Percentiles rank a stretch among this genome's conserved stretches.
Evolutionary conservation across 805 yeast genomes (phyloP).

Genomic region (Ogataea haglerorum): DNA sequence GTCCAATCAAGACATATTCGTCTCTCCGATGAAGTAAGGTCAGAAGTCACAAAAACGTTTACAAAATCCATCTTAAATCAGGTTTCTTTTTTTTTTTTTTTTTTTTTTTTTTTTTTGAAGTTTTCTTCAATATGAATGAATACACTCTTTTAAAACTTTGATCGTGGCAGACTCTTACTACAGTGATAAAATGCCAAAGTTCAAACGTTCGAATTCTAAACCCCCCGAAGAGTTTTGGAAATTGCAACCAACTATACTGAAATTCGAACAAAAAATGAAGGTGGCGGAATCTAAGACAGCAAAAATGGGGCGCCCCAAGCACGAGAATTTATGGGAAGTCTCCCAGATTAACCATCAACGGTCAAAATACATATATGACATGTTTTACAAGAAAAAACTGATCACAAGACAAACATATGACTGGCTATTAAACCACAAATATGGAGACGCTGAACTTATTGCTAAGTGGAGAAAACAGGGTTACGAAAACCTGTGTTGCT

Average conservation of each 20-base stretch:
- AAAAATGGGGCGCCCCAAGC: constrained; percentile 45
- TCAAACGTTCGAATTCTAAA: constrained; percentile 27
- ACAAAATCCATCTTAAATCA: constrained; percentile 5
- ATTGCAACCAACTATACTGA: constrained; percentile 61
- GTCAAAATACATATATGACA: constrained; percentile 69
- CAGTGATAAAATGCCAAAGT: constrained; percentile 4
- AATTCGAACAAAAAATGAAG: constrained; percentile 56
- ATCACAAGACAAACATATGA: constrained; percentile 67
- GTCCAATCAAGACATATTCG: constrained; percentile 63
- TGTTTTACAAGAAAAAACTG: constrained; percentile 66
- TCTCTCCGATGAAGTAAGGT: constrained; percentile 66
- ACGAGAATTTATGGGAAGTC: constrained; percentile 67
- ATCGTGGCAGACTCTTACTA: neutral
- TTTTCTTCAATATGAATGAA: too few species aligned
- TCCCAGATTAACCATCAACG: constrained; percentile 68
- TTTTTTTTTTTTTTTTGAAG: too few species aligned
- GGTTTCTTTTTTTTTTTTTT: too few species aligned
- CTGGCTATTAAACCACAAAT: constrained; percentile 65
- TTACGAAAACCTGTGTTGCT: constrained; percentile 81
- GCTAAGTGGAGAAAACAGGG: constrained; percentile 67
- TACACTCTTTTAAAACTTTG: too few species aligned
- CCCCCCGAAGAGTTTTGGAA: constrained; percentile 76
- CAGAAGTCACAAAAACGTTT: constrained; percentile 55
- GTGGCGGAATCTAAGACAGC: constrained; percentile 42
- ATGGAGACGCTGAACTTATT: constrained; percentile 65